Percentiles rank a stretch among this genome's conserved stretches.
These are phyloP conservation scores for Fusarium verticillioides DNA, from an alignment of 2,329 filamentous ascomycete genomes.

Conservation along the genomic window DNA sequence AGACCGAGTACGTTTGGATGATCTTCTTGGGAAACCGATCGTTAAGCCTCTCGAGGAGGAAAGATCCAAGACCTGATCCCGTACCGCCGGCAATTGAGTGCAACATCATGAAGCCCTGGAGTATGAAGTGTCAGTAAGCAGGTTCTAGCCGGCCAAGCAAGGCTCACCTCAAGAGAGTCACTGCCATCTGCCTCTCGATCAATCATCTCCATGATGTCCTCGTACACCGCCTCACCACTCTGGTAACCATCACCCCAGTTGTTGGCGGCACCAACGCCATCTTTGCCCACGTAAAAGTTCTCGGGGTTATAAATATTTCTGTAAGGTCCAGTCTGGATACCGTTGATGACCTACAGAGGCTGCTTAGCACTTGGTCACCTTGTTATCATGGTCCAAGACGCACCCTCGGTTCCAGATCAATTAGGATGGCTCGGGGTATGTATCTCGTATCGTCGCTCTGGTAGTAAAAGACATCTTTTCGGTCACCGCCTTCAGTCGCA, in stretches of 20 bases:
- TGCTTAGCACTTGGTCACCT: conserved; percentile 16
- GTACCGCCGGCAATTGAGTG: conserved; percentile 98
- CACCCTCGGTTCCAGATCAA: conserved; percentile 93
- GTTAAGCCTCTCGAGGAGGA: conserved; percentile 93
- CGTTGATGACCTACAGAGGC: conserved; percentile 77
- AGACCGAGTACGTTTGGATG: conserved; percentile 98
- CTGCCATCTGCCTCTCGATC: conserved; percentile 98
- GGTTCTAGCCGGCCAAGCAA: neutral
- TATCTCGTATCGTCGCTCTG: conserved; percentile 99
- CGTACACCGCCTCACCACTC: conserved; percentile 88
- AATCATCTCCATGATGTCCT: conserved; percentile 99
- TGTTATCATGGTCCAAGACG: conserved; percentile 5
- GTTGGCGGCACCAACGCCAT: conserved; percentile 93
- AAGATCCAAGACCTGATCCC: conserved; percentile 94
- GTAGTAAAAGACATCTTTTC: conserved; percentile 99
- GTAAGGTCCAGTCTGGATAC: conserved; percentile 93
- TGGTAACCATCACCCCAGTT: conserved; percentile 99
- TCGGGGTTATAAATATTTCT: conserved; percentile 99
- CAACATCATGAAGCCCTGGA: conserved; percentile 93
- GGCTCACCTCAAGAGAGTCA: conserved; percentile 82
- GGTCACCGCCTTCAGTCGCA: conserved; percentile 95
- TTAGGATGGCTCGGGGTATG: conserved; percentile 93
- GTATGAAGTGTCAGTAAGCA: conserved; percentile 1
- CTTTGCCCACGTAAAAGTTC: conserved; percentile 97
- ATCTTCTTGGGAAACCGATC: conserved; percentile 99